These are phyloP conservation scores for Hirsutella rhossiliensis DNA, from an alignment of 2,329 filamentous ascomycete genomes.

Conservation along the genomic window DNA sequence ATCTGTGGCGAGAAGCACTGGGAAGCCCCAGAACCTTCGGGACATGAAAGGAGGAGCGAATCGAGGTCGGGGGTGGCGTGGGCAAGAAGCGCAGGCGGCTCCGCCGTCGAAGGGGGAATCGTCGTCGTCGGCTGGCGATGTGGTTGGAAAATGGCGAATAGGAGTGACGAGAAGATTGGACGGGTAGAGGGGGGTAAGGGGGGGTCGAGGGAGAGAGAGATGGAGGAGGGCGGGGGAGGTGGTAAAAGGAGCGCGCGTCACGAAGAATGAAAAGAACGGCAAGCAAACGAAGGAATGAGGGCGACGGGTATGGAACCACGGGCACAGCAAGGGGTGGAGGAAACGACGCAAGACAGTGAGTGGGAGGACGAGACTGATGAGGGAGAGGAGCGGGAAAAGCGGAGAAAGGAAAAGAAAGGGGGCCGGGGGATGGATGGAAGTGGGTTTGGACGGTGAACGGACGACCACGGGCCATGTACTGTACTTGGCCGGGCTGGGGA, in stretches of 20 bases:
- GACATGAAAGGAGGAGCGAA: slow-evolving; percentile 8
- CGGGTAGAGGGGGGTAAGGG: slow-evolving; percentile 16
- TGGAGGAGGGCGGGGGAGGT: slow-evolving; percentile 8
- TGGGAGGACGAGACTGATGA: slow-evolving; percentile 6
- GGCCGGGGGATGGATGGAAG: slow-evolving; percentile 1
- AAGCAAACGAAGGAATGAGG: slow-evolving; percentile 12
- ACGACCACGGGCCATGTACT: background rate
- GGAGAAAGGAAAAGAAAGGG: slow-evolving; percentile 5
- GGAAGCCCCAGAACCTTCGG: slow-evolving; percentile 14
- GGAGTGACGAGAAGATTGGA: background rate
- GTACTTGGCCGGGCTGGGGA: background rate
- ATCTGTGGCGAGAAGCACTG: slow-evolving; percentile 20
- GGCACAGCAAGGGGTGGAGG: slow-evolving; percentile 13
- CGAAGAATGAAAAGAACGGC: slow-evolving; percentile 6
- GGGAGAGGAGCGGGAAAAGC: slow-evolving; percentile 7
- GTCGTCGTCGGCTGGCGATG: slow-evolving; percentile 1
- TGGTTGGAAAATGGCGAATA: background rate
- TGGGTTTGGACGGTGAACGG: background rate
- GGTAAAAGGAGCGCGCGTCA: slow-evolving; percentile 5
- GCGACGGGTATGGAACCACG: slow-evolving; percentile 12
- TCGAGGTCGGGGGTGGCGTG: no score
- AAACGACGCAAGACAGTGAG: slow-evolving; percentile 3
- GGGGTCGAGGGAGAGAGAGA: slow-evolving; percentile 13
- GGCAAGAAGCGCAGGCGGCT: background rate
- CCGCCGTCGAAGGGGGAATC: slow-evolving; percentile 10